Conservation (phyloP, 805 yeast species). For the Ascoidea rubescens region DNA sequence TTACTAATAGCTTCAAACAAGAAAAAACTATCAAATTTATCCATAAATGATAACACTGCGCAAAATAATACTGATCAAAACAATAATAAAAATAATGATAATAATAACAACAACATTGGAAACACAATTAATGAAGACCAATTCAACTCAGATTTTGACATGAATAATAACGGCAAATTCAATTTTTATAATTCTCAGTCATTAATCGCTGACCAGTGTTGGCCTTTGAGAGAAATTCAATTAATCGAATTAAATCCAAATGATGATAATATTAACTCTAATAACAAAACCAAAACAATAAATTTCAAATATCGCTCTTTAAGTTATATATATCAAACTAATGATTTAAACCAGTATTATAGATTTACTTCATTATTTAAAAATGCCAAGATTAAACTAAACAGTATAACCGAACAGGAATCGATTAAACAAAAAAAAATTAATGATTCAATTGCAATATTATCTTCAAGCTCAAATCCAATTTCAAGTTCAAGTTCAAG, state of each 20-base stretch:
- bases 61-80: conserved; percentile 14
- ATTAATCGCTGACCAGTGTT: conserved; percentile 61
- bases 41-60: conserved; percentile 12
- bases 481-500: neutral
- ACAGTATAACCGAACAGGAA: conserved; percentile 41
- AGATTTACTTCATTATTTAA: conserved; percentile 41
- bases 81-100: too few relatives aligned
- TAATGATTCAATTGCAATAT: conserved; percentile 28
- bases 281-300: conserved; percentile 19
- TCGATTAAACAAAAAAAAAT: conserved; percentile 26
- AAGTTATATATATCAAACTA: conserved; percentile 47
- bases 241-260: conserved; percentile 24
- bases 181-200: conserved; percentile 21
- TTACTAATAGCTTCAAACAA: conserved; percentile 60
- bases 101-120: neutral
- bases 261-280: conserved; percentile 11
- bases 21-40: conserved; percentile 13
- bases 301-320: conserved; percentile 32
- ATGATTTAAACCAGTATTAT: conserved; percentile 39
- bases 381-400: conserved; percentile 46
- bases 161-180: neutral
- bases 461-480: conserved; percentile 16
- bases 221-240: conserved; percentile 55
- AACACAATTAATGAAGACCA: neutral
- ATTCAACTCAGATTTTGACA: neutral